A percentile compares a stretch with the other conserved stretches of the same genome.
These are phyloP conservation scores for Prunus persica DNA, from an alignment of 306 rosid species.

Conservation along the genomic window Prunus_persica_NCBIv2 NC_034012.1:13525001-13525500, in stretches of 20 bases:
- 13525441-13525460: too few relatives aligned
- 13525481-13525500: too few relatives aligned
- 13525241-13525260: neutral
- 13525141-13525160: too few relatives aligned
- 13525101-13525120: neutral
- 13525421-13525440: neutral
- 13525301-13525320: too few relatives aligned
- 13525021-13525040: neutral
- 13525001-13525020: conserved; percentile 17
- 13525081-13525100: neutral
- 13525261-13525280: too few relatives aligned
- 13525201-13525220: too few relatives aligned
- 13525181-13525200: too few relatives aligned
- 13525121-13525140: too few relatives aligned
- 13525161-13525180: too few relatives aligned
- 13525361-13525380: neutral
- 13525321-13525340: neutral
- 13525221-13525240: neutral
- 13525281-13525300: too few relatives aligned
- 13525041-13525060: neutral
- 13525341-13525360: neutral
- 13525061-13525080: neutral
- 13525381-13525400: neutral
- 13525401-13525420: neutral
- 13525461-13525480: too few relatives aligned